phyloP scores from a whole-genome alignment of 257 asterid genomes.

The Apocynum venetum region DNA sequence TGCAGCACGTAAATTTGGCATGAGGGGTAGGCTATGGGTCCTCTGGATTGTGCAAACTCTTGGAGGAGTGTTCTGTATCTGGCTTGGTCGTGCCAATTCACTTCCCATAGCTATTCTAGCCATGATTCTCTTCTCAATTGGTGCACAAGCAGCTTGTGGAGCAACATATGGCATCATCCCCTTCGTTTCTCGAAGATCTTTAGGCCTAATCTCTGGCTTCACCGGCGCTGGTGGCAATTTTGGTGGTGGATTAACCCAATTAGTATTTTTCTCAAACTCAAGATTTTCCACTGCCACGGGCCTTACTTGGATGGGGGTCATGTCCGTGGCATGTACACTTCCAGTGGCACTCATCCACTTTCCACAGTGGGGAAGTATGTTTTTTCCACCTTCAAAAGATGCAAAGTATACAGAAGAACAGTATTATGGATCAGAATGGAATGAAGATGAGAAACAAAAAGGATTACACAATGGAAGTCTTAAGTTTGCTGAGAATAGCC shows the following conservation, averaged over 20 bases:
- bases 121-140: slow-evolving; percentile 54
- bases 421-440: slow-evolving; percentile 51
- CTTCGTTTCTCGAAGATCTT: slow-evolving; percentile 44
- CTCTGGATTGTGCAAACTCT: slow-evolving; percentile 49
- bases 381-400: slow-evolving; percentile 36
- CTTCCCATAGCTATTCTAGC: slow-evolving; percentile 36
- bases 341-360: slow-evolving; percentile 48
- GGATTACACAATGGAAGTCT: slow-evolving; percentile 49
- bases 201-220: slow-evolving; percentile 46
- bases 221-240: slow-evolving; percentile 66
- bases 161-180: slow-evolving; percentile 56
- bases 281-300: slow-evolving; percentile 33
- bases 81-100: slow-evolving; percentile 36
- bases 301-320: slow-evolving; percentile 42
- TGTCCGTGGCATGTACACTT: slow-evolving; percentile 46
- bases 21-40: slow-evolving; percentile 58
- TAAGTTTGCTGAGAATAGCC: slow-evolving; percentile 58
- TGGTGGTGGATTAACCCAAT: slow-evolving; percentile 53
- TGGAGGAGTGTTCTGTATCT: slow-evolving; percentile 50
- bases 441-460: slow-evolving; percentile 41
- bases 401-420: slow-evolving; percentile 31
- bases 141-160: slow-evolving; percentile 58
- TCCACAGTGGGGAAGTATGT: slow-evolving; percentile 78
- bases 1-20: slow-evolving; percentile 40
- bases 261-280: slow-evolving; percentile 40